phyloP scores from a whole-genome alignment of 805 yeast species.

The Candida vartiovaarae region DNA sequence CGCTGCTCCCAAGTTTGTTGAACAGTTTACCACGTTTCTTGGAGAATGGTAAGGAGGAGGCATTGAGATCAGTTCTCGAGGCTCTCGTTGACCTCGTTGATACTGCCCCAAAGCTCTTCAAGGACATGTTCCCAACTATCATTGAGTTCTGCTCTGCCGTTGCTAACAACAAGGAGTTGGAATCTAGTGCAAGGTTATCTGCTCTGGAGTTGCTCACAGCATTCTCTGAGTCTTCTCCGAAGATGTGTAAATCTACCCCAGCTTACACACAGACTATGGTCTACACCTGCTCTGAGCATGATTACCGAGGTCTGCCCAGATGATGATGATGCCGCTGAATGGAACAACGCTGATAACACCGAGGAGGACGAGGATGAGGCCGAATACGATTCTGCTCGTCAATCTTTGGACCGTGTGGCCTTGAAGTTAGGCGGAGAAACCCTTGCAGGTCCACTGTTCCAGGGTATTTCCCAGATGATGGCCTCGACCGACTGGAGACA shows the following conservation, averaged over 20 bases:
- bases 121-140: conserved; percentile 83
- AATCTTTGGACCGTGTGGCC: conserved; percentile 87
- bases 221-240: conserved; percentile 88
- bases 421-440: conserved; percentile 77
- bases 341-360: conserved; percentile 75
- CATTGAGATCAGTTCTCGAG: conserved; percentile 84
- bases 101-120: conserved; percentile 90
- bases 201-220: conserved; percentile 87
- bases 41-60: conserved; percentile 68
- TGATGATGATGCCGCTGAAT: conserved; percentile 83
- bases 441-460: conserved; percentile 81
- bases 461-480: conserved; percentile 79
- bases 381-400: conserved; percentile 87
- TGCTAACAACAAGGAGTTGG: conserved; percentile 73
- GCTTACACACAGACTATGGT: conserved; percentile 68
- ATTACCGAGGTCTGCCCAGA: conserved; percentile 89
- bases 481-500: conserved; percentile 80
- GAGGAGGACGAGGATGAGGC: conserved; percentile 80
- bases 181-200: conserved; percentile 70
- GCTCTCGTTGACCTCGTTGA: conserved; percentile 85
- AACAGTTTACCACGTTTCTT: conserved; percentile 83
- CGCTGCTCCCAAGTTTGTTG: conserved; percentile 74
- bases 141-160: conserved; percentile 82
- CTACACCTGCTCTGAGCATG: conserved; percentile 64
- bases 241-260: conserved; percentile 82